Evolutionary conservation across 208 protist genomes (phyloP).

Genomic region (Phytomonas serpens): DNA sequence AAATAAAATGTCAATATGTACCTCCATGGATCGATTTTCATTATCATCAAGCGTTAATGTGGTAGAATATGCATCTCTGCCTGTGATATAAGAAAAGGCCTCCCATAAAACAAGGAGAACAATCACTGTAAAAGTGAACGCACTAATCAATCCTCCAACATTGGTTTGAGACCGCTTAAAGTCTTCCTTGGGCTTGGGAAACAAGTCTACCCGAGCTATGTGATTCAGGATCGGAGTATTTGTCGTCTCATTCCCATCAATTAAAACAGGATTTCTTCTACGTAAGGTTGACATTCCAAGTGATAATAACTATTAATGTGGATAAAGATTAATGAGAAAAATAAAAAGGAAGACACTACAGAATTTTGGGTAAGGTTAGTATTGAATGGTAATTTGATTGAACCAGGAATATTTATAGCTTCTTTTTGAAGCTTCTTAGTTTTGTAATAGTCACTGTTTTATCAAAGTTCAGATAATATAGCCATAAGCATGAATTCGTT

Average conservation of each 20-base stretch:
- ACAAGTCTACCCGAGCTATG: constrained; percentile 42
- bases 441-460: not conserved
- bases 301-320: not conserved
- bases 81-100: constrained; percentile 27
- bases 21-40: constrained; percentile 29
- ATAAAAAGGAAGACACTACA: not conserved
- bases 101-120: constrained; percentile 48
- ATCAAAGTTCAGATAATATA: not conserved
- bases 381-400: not conserved
- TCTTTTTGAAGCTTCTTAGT: not conserved
- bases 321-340: not conserved
- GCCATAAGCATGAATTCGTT: not conserved
- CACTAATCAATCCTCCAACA: constrained; percentile 37
- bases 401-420: not conserved
- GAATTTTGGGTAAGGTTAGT: not conserved
- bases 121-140: constrained; percentile 33
- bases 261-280: not conserved
- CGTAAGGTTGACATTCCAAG: not conserved
- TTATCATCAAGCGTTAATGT: constrained; percentile 54
- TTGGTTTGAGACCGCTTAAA: constrained; percentile 43
- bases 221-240: constrained; percentile 15
- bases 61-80: constrained; percentile 49
- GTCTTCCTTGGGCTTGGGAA: constrained; percentile 61
- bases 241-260: not conserved
- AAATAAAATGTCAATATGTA: constrained; percentile 81